Conservation (phyloP, 257 asterid species). For the Sherardia arvensis region DNA sequence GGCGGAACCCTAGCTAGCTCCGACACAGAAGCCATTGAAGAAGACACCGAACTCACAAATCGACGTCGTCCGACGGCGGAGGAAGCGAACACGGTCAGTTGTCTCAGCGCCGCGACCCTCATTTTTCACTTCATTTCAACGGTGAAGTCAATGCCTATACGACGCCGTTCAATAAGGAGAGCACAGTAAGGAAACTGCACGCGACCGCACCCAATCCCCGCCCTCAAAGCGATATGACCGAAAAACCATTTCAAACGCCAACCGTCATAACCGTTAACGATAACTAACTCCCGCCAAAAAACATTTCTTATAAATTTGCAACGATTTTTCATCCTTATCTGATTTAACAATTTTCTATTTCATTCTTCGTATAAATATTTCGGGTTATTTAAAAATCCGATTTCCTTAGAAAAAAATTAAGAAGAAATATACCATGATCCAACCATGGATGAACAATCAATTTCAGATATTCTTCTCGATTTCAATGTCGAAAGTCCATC, state of each 20-base stretch:
- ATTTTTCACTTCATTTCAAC: neutral
- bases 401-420: conserved; percentile 17
- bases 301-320: neutral
- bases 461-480: conserved; percentile 13
- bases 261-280: conserved; percentile 19
- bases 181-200: neutral
- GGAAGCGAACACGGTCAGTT: conserved; percentile 7
- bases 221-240: neutral
- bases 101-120: conserved; percentile 1
- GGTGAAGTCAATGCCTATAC: neutral
- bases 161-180: neutral
- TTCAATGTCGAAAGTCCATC: conserved; percentile 10
- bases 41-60: conserved; percentile 16
- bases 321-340: neutral
- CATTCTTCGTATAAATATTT: neutral
- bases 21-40: conserved; percentile 52
- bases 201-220: neutral
- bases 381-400: too few species aligned
- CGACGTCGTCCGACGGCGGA: conserved; percentile 17
- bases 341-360: neutral
- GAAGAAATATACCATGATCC: conserved; percentile 4
- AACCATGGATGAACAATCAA: conserved; percentile 8
- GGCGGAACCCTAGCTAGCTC: conserved; percentile 78
- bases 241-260: neutral
- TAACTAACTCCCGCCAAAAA: conserved; percentile 4